Base-by-base conservation (phyloP, 495 filamentous ascomycete genomes). In the Aspergillus egyptiacus region DNA sequence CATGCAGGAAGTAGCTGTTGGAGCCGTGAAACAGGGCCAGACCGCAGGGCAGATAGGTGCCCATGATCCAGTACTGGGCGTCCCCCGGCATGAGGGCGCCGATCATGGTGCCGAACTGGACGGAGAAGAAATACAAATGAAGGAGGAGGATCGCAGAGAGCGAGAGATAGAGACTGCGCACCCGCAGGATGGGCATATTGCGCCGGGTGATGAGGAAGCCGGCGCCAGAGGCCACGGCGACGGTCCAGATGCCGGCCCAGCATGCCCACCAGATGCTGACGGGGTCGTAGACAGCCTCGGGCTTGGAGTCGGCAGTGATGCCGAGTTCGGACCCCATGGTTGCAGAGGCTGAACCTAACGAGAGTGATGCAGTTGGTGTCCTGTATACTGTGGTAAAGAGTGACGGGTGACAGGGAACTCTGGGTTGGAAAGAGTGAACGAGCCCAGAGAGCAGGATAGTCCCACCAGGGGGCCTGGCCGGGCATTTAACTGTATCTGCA, bases 61-160 rank as follows among this genome's bases (percentile, higher is more conserved):
- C 76, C 85, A 89, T 89, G 59, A 87, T 72, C 83, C 84, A 89
- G 64, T 75, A 89, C 58, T 86, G 75, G 14, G 65, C 58, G 23
- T 67, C 66, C 37, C 80, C 82, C 0, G 80, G 78, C 46, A 82
- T 75, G 6, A 74, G 54, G 2, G 79, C 65, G 10, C 86, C 85
- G 18, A 80, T 52, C 22, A 79, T 73, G 54, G 79, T 81, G 9
- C 75, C 80, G 24, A 84, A 69, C 53, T 87, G 73, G 34, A 80
- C 73, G 10, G 76, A 62, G 32, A 74, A 54, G 57, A 77, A 74
- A 68, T 87, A 89, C 20, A 84, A 53, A 55, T 89, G 85, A 22
- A 87, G 73, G 25, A 83, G 67, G 11, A 71, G 53, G 34, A 85
- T 68, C 20, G 81, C 77, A 11, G 75, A 65, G 38, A 85, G 69